Evolutionary conservation across 1,139 yeast species (phyloP).

Genomic region (Scheffersomyces stambukii): DNA sequence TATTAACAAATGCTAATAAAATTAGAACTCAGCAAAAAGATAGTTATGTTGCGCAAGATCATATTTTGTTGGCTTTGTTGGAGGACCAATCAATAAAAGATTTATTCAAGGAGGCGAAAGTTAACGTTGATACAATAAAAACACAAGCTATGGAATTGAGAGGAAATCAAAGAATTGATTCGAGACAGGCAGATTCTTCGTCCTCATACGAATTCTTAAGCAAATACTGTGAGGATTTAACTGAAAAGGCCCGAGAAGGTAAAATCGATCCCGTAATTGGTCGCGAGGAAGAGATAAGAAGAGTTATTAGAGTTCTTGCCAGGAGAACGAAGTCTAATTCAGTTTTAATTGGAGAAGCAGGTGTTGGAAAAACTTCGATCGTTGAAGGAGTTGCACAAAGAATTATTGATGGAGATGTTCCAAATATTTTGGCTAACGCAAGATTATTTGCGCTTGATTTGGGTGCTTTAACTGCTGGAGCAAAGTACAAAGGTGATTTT

Average conservation of each 20-base stretch:
- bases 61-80: slow-evolving; percentile 75
- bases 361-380: slow-evolving; percentile 98
- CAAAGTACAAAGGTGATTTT: slow-evolving; percentile 96
- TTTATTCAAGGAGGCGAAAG: slow-evolving; percentile 69
- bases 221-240: slow-evolving; percentile 90
- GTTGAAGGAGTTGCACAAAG: slow-evolving; percentile 99
- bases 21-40: slow-evolving; percentile 88
- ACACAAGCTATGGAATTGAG: slow-evolving; percentile 81
- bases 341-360: slow-evolving; percentile 96
- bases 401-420: slow-evolving; percentile 93
- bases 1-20: slow-evolving; percentile 65
- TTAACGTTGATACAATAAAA: slow-evolving; percentile 69
- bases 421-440: slow-evolving; percentile 76
- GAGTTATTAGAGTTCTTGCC: slow-evolving; percentile 89
- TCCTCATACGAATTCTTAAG: slow-evolving; percentile 76
- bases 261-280: slow-evolving; percentile 98
- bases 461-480: slow-evolving; percentile 97
- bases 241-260: slow-evolving; percentile 91
- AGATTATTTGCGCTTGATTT: slow-evolving; percentile 83
- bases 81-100: slow-evolving; percentile 71
- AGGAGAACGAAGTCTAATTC: slow-evolving; percentile 97
- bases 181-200: slow-evolving; percentile 90
- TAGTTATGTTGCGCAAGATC: slow-evolving; percentile 90
- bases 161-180: slow-evolving; percentile 89
- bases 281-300: slow-evolving; percentile 94